Evolutionary conservation across 306 rosid species (phyloP).

Genomic region (Inga oerstediana): DNA sequence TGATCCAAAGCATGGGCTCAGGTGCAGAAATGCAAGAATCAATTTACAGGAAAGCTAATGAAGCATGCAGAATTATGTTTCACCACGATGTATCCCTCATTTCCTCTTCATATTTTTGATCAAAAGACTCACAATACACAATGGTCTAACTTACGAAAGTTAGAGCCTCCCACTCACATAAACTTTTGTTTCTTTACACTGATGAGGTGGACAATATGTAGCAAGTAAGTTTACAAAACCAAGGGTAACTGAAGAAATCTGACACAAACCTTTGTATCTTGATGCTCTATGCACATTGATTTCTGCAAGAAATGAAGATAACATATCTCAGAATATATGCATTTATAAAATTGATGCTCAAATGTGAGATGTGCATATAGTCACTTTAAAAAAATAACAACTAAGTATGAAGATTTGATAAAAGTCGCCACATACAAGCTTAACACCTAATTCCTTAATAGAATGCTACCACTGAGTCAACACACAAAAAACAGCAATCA

Average conservation of each 20-base stretch:
- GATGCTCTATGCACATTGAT: constrained; percentile 75
- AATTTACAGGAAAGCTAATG: constrained; percentile 28
- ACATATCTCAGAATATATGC: constrained; percentile 23
- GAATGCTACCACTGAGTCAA: not conserved
- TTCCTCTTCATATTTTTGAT: not conserved
- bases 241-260: constrained; percentile 19
- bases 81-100: not conserved
- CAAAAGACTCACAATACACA: not conserved
- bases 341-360: not conserved
- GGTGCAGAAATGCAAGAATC: constrained; percentile 26
- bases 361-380: constrained; percentile 10
- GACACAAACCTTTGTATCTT: constrained; percentile 76
- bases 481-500: not conserved
- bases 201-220: not conserved
- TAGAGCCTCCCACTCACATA: constrained; percentile 14
- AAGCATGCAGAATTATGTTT: not conserved
- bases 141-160: constrained; percentile 17
- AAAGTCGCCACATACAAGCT: not conserved
- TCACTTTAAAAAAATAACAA: not conserved
- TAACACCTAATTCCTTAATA: constrained; percentile 1
- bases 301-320: constrained; percentile 61
- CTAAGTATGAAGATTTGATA: not conserved
- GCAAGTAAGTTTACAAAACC: constrained; percentile 19
- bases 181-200: constrained; percentile 1
- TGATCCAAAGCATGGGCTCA: constrained; percentile 25